Percentiles rank a stretch among this genome's conserved stretches.
Evolutionary conservation across 805 yeast species (phyloP).

Genomic region (Pachysolen tannophilus): DNA sequence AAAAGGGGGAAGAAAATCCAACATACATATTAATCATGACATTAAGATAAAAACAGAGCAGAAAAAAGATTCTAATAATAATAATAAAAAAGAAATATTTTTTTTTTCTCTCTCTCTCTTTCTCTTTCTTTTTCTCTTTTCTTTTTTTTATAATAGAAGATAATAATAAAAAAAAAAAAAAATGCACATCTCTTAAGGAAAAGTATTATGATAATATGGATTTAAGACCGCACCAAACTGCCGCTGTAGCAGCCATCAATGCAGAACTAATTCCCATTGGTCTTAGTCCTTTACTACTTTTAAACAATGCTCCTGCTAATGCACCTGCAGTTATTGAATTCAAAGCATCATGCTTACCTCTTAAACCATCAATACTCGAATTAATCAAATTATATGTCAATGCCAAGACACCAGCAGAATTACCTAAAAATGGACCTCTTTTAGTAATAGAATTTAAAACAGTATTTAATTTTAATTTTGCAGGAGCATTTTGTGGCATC

Average conservation of each 20-base stretch:
- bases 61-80: no score
- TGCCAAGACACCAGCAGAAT: conserved; percentile 91
- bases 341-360: conserved; percentile 83
- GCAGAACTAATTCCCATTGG: conserved; percentile 87
- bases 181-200: no score
- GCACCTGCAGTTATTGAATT: conserved; percentile 90
- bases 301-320: conserved; percentile 84
- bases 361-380: conserved; percentile 64
- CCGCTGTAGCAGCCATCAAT: conserved; percentile 84
- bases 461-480: conserved; percentile 80
- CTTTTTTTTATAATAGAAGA: conserved; percentile 50
- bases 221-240: conserved; percentile 90
- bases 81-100: no score
- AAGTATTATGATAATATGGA: no score
- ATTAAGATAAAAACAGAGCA: no score
- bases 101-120: conserved; percentile 1
- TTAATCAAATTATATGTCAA: conserved; percentile 80
- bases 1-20: no score
- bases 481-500: conserved; percentile 69
- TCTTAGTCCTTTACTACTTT: conserved; percentile 73
- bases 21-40: no score
- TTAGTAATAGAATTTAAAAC: conserved; percentile 86
- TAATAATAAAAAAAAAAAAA: no score
- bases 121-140: not conserved
- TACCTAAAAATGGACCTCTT: conserved; percentile 94